Base-by-base conservation (phyloP, 140 eudicot genomes). In the Erigeron philadelphicus region DNA sequence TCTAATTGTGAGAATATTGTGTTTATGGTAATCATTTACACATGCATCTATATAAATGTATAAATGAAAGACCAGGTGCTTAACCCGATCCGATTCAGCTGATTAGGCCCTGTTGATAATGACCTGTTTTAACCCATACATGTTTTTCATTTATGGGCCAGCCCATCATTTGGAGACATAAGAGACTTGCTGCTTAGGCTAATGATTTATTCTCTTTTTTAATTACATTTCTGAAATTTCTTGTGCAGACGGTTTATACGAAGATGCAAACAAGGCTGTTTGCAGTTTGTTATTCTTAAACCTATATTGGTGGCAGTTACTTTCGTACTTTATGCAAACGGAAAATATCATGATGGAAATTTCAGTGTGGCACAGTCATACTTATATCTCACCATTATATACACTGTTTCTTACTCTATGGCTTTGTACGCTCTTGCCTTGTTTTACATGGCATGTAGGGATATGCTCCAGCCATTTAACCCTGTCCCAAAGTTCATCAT, bases 271-370 rank as follows among this genome's bases (percentile, higher is more conserved):
- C 97, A 90, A 76, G 97, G 97, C 25, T 85, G 97, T 66, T 79
- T 90, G 86, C 97, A 90, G 78, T 90, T 90, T 83, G 97, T 90
- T 62, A 87, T 90, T 73, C 89, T 90, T 38, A 90, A 90, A 78
- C 97, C 97, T 60, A 75, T 90, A 16, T 79, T 87, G 64, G 95
- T 87, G 59, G 79, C 84, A 15, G 82, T 87, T 59, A 90, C 97
- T 23, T 73, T 90, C 65, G 68, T 90, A 73, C 90, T 90, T 4
- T 90, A 87, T 55, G 85, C 93, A 19, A 85, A 85, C 23, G 97
- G 93, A 64, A 90, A 85, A 74, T 90, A 90, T 73, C 82, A 87
- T 68, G 95, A 87, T 76, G 97, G 97, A 13, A 80, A 90, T 79
- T 90, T 90, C 81, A 90, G 82, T 45, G 90, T 89, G 58, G 77